Evolutionary conservation across 148 eudicot genomes (phyloP).

Genomic region (Persicaria maculosa): DNA sequence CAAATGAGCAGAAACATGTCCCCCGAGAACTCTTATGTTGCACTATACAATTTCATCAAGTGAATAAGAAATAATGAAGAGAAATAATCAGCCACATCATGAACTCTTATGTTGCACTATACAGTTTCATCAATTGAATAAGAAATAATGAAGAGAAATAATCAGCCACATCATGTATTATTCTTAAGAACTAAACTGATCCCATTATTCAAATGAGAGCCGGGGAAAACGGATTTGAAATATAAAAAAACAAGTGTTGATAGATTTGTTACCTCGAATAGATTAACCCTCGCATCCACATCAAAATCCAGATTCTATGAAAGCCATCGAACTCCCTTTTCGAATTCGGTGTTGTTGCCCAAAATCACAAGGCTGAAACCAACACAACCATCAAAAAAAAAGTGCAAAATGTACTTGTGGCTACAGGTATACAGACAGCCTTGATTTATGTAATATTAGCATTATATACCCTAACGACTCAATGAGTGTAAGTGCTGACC

Average conservation of each 20-base stretch:
- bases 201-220: background rate
- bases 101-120: constrained; percentile 95
- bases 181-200: constrained; percentile 2
- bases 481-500: constrained; percentile 89
- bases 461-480: constrained; percentile 74
- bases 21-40: constrained; percentile 99
- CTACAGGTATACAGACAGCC: background rate
- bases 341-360: constrained; percentile 87
- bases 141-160: constrained; percentile 29
- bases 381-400: constrained; percentile 5
- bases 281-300: constrained; percentile 90
- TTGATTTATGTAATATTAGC: background rate
- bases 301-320: constrained; percentile 76
- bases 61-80: constrained; percentile 34
- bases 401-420: background rate
- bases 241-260: background rate
- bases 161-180: background rate
- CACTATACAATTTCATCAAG: constrained; percentile 66
- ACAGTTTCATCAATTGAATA: constrained; percentile 35
- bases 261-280: constrained; percentile 78
- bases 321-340: constrained; percentile 78
- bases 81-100: constrained; percentile 3
- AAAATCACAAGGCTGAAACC: constrained; percentile 67
- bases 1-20: constrained; percentile 99
- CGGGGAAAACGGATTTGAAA: background rate